Conservation (phyloP, 495 filamentous ascomycete genomes). For the Penicillium crystallinum region DNA sequence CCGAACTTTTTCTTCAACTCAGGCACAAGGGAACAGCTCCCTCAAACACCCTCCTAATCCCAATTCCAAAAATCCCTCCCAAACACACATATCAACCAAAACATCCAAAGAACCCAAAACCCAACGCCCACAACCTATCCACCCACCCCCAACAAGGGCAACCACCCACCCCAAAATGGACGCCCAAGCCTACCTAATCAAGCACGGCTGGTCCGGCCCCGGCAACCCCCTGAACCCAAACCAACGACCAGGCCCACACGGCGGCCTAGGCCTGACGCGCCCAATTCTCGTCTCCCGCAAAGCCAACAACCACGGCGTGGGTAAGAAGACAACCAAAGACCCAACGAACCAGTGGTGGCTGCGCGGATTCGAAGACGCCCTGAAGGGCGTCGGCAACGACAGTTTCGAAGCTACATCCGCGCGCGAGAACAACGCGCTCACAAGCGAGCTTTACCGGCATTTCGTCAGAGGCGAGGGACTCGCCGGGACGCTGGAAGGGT, state of each 20-base stretch:
- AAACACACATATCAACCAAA: not conserved
- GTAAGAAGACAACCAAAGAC: constrained; percentile 59
- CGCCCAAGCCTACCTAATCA: constrained; percentile 62
- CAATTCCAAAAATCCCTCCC: not conserved
- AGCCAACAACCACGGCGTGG: constrained; percentile 63
- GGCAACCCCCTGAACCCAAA: constrained; percentile 70
- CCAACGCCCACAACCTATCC: not conserved
- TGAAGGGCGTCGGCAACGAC: constrained; percentile 60
- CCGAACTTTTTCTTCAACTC: not conserved
- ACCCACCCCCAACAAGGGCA: not conserved
- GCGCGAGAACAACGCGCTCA: constrained; percentile 33
- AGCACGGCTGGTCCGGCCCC: constrained; percentile 73
- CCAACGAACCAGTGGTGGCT: constrained; percentile 74
- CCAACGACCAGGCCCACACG: constrained; percentile 52
- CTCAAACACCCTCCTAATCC: not conserved
- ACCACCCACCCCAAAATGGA: constrained; percentile 46
- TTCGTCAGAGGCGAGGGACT: constrained; percentile 75
- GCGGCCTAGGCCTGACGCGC: constrained; percentile 58
- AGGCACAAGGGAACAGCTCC: not conserved
- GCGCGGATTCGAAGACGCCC: constrained; percentile 69
- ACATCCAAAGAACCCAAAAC: not conserved
- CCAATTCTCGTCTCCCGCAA: constrained; percentile 67
- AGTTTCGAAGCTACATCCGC: constrained; percentile 11
- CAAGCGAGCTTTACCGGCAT: constrained; percentile 67
- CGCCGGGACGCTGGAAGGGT: constrained; percentile 54